Evolutionary conservation across 192 early-diverging fungal species (phyloP).

Genomic region (Mortierella alpina): DNA sequence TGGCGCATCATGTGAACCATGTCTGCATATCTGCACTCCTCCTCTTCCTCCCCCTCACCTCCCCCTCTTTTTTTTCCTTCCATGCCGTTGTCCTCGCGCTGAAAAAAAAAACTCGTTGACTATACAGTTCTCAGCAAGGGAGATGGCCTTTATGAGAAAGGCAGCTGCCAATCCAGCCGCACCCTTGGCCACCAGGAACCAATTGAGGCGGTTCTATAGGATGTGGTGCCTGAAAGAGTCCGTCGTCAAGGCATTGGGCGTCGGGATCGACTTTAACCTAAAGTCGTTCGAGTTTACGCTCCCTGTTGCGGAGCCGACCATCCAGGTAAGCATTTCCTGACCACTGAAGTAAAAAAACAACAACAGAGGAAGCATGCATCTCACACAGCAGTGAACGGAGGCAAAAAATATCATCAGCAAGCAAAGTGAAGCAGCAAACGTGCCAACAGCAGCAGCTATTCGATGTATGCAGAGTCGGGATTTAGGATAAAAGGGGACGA

Average conservation of each 20-base stretch:
- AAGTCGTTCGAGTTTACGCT: constrained; percentile 58
- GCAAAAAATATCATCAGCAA: too few species aligned
- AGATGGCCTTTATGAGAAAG: constrained; percentile 29
- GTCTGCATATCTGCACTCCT: neutral
- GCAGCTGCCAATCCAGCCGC: constrained; percentile 13
- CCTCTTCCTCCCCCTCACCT: neutral
- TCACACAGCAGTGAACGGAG: too few species aligned
- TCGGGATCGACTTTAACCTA: constrained; percentile 62
- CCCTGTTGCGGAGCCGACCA: constrained; percentile 20
- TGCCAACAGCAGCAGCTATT: too few species aligned
- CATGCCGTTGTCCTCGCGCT: neutral
- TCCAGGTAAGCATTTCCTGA: constrained; percentile 3
- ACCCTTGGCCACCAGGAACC: constrained; percentile 5
- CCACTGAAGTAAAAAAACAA: neutral
- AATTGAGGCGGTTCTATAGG: constrained; percentile 59
- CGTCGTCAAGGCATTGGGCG: constrained; percentile 66
- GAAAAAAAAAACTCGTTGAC: neutral
- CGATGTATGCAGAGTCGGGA: too few species aligned
- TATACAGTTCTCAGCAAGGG: constrained; percentile 32
- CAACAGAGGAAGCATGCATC: too few species aligned
- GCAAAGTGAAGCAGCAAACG: too few species aligned
- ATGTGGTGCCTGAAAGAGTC: constrained; percentile 72
- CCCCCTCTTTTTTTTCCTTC: neutral
- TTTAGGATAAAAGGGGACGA: too few species aligned
- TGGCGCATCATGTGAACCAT: too few species aligned